Percentiles rank a stretch among this genome's conserved stretches.
phyloP scores from a whole-genome alignment of 2,329 filamentous ascomycete genomes.

The Neonectria ditissima region DNA sequence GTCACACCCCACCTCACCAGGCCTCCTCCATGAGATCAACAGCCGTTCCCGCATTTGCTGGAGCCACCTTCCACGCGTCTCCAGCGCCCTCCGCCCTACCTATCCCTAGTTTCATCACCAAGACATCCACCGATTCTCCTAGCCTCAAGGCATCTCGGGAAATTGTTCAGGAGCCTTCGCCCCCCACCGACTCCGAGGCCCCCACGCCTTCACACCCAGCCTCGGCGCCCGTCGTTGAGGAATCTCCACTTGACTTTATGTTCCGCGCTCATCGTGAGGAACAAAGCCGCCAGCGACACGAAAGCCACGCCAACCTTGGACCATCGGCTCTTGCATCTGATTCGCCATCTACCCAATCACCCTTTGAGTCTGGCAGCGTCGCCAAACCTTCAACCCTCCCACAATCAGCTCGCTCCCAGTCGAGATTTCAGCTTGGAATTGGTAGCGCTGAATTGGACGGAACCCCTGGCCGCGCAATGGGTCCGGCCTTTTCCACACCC shows the following conservation, averaged over 20 bases:
- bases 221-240: constrained; percentile 53
- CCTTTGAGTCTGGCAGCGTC: constrained; percentile 43
- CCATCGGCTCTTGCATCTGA: constrained; percentile 56
- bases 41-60: constrained; percentile 78
- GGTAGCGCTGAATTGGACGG: constrained; percentile 71
- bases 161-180: constrained; percentile 58
- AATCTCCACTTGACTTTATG: constrained; percentile 89
- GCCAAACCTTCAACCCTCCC: constrained; percentile 41
- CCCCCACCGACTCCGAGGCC: constrained; percentile 65
- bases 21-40: constrained; percentile 58
- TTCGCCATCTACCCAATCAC: constrained; percentile 62
- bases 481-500: constrained; percentile 76
- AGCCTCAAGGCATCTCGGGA: constrained; percentile 50
- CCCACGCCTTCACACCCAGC: constrained; percentile 57
- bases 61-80: constrained; percentile 93
- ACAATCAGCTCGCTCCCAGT: constrained; percentile 42
- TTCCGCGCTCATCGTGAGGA: constrained; percentile 89
- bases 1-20: constrained; percentile 57
- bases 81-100: constrained; percentile 91
- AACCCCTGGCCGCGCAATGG: constrained; percentile 65
- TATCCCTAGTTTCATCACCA: constrained; percentile 87
- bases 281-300: constrained; percentile 70
- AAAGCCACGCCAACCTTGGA: constrained; percentile 61
- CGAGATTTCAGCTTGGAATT: constrained; percentile 40
- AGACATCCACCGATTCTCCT: constrained; percentile 76